These are phyloP conservation scores for Phytophthora syringae DNA, from an alignment of 352 stramenopile species.

Conservation along the genomic window DNA sequence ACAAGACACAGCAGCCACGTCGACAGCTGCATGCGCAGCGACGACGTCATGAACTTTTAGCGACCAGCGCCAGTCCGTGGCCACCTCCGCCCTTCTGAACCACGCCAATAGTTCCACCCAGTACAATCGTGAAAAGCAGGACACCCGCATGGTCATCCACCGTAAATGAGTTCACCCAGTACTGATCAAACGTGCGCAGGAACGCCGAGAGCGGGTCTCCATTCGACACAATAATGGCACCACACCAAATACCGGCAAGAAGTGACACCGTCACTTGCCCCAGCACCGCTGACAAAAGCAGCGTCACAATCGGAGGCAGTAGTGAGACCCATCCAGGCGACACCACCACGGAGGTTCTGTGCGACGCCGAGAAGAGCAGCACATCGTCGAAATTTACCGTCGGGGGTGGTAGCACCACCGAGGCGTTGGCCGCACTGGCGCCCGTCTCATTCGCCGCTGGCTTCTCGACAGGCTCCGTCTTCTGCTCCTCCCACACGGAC, in stretches of 20 bases:
- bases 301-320: constrained; percentile 74
- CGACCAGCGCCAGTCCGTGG: constrained; percentile 80
- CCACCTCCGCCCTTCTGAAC: constrained; percentile 90
- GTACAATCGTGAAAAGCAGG: constrained; percentile 90
- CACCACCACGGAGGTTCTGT: constrained; percentile 56
- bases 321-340: constrained; percentile 79
- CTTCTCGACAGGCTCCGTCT: background rate
- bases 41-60: constrained; percentile 87
- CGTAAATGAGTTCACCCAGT: constrained; percentile 88
- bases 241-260: constrained; percentile 88
- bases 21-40: constrained; percentile 83
- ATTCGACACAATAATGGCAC: constrained; percentile 81
- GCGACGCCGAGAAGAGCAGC: constrained; percentile 39
- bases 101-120: constrained; percentile 88
- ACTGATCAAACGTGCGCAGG: constrained; percentile 86
- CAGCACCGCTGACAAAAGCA: constrained; percentile 75
- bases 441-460: constrained; percentile 23
- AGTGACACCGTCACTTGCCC: constrained; percentile 85
- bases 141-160: constrained; percentile 84
- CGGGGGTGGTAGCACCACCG: constrained; percentile 39
- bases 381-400: constrained; percentile 26
- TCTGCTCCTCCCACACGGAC: constrained; percentile 41
- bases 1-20: constrained; percentile 85
- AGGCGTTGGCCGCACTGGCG: constrained; percentile 39
- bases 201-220: constrained; percentile 81